Evolutionary conservation across 2,329 filamentous ascomycete species (phyloP).

Genomic region (Tolypocladium endophyticum): DNA sequence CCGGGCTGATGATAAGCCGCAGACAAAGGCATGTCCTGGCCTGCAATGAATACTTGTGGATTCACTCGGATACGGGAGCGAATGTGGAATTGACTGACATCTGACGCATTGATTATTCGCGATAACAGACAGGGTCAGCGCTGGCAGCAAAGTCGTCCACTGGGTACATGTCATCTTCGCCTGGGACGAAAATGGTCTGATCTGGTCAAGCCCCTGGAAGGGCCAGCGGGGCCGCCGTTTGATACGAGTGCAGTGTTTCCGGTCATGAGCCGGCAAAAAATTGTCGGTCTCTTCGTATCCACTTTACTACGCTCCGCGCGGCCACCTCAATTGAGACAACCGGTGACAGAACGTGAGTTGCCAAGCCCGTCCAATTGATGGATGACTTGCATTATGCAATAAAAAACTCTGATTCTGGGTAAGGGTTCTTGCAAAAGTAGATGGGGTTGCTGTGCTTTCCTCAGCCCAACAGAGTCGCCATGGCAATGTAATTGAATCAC

Average conservation of each 20-base stretch:
- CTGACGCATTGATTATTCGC: not conserved
- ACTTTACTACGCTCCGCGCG: not conserved
- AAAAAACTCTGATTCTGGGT: not conserved
- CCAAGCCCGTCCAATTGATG: not conserved
- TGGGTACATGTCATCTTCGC: not conserved
- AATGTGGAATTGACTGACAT: not conserved
- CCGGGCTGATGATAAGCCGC: not conserved
- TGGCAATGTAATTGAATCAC: too few species aligned
- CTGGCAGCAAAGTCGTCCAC: not conserved
- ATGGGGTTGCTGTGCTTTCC: not conserved
- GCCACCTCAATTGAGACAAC: not conserved
- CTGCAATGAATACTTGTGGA: not conserved
- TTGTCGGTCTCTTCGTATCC: not conserved
- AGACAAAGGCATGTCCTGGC: not conserved
- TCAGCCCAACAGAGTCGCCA: not conserved
- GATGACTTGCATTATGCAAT: not conserved
- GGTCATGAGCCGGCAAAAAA: not conserved
- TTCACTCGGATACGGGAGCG: not conserved
- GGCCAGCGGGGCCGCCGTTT: not conserved
- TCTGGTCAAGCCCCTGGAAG: not conserved
- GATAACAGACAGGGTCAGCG: not conserved
- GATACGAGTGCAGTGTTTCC: not conserved
- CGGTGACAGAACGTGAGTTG: not conserved
- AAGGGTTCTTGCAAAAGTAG: not conserved
- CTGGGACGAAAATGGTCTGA: not conserved